phyloP scores from a whole-genome alignment of 306 rosid species.

The Glycyrrhiza uralensis region DNA sequence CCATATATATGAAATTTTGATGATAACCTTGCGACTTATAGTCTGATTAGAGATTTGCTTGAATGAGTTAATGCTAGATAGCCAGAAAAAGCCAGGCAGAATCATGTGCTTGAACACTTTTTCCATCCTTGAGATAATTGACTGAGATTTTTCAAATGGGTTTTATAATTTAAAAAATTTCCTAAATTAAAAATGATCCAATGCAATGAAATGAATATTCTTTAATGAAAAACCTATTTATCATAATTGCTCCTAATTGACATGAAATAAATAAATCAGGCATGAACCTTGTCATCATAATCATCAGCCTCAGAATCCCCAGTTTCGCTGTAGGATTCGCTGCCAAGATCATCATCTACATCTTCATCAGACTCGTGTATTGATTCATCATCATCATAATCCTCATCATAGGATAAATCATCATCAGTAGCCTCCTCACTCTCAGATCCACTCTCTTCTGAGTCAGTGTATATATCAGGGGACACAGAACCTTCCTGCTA shows the following conservation, averaged over 20 bases:
- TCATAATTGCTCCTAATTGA: conserved; percentile 13
- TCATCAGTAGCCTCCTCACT: conserved; percentile 76
- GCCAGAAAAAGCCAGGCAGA: neutral
- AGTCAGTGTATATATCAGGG: conserved; percentile 68
- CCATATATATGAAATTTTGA: neutral
- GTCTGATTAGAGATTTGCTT: neutral
- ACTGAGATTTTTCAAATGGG: neutral
- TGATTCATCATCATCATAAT: conserved; percentile 61
- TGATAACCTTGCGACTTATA: neutral
- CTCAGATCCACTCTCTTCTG: conserved; percentile 78
- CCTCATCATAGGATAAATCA: conserved; percentile 70
- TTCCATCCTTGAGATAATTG: conserved; percentile 1
- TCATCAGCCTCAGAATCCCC: conserved; percentile 41
- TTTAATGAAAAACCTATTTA: conserved; percentile 3
- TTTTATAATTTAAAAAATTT: neutral
- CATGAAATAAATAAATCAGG: conserved; percentile 23
- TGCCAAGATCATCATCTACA: conserved; percentile 51
- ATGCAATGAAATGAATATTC: conserved; percentile 5
- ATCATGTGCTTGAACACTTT: neutral
- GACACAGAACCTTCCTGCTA: conserved; percentile 76
- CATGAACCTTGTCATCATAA: conserved; percentile 50
- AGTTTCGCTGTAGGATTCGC: conserved; percentile 52
- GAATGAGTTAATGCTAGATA: neutral
- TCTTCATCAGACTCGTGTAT: conserved; percentile 55
- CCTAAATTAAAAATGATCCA: neutral